These are phyloP conservation scores for Lepiota venenata DNA, from an alignment of 768 basidiomycete genomes.

Conservation along the genomic window DNA sequence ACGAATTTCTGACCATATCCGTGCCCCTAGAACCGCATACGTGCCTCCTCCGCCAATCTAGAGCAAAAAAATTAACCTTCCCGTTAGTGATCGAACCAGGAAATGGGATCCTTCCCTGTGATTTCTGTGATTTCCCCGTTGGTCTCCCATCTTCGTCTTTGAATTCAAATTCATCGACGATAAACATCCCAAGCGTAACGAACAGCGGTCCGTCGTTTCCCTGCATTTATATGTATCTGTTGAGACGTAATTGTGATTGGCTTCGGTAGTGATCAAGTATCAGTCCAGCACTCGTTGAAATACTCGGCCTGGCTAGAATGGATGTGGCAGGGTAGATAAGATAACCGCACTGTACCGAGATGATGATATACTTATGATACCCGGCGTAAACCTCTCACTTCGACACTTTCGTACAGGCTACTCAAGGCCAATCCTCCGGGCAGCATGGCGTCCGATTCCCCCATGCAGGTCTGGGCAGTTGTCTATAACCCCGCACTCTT, in stretches of 20 bases:
- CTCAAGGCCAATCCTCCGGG: background rate
- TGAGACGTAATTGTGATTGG: background rate
- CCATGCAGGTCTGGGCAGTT: constrained; percentile 44
- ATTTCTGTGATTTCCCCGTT: constrained; percentile 38
- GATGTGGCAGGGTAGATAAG: background rate
- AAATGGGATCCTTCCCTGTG: constrained; percentile 42
- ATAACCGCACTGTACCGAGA: background rate
- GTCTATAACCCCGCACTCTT: constrained; percentile 37
- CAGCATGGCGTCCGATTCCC: constrained; percentile 9
- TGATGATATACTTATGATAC: background rate
- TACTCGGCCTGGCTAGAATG: background rate
- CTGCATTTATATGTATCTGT: constrained; percentile 15
- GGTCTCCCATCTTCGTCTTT: constrained; percentile 51
- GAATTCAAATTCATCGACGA: constrained; percentile 79
- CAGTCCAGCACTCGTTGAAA: background rate
- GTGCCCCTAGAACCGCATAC: constrained; percentile 74
- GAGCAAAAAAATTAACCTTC: background rate
- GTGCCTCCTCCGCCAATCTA: constrained; percentile 91
- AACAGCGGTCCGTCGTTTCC: constrained; percentile 29
- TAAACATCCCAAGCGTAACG: constrained; percentile 85
- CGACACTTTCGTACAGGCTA: background rate
- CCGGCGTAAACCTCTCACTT: background rate
- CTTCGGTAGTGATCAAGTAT: constrained; percentile 3
- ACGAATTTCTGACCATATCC: constrained; percentile 59
- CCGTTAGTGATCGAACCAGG: constrained; percentile 1